These are phyloP conservation scores for Debaryomyces castellii DNA, from an alignment of 805 yeast genomes.

Conservation along the genomic window DNA sequence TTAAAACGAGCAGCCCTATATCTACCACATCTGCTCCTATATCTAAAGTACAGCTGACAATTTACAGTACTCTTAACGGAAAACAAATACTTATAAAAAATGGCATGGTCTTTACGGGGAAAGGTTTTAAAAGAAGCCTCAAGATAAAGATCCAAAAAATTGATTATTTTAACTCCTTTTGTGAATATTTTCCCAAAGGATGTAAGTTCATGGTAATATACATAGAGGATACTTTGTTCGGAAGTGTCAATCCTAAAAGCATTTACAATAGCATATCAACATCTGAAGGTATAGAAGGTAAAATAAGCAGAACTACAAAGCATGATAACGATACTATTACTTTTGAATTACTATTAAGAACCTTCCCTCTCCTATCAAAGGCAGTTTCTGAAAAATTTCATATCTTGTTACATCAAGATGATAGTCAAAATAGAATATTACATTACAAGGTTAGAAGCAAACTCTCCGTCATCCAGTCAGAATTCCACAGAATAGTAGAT, in stretches of 20 bases:
- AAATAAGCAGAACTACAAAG: neutral
- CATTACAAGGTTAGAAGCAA: slow-evolving; percentile 28
- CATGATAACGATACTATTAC: slow-evolving; percentile 14
- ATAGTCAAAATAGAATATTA: slow-evolving; percentile 29
- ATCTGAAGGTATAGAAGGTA: neutral
- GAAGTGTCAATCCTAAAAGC: slow-evolving; percentile 22
- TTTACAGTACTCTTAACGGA: slow-evolving; percentile 55
- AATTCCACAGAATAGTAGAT: slow-evolving; percentile 32
- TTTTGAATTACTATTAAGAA: slow-evolving; percentile 37
- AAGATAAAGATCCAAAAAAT: slow-evolving; percentile 44
- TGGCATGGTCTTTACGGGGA: slow-evolving; percentile 53
- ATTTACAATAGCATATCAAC: neutral
- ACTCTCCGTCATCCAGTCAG: slow-evolving; percentile 22
- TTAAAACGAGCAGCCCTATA: slow-evolving; percentile 30
- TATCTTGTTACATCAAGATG: slow-evolving; percentile 41
- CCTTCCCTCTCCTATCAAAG: slow-evolving; percentile 38
- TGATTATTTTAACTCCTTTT: slow-evolving; percentile 52
- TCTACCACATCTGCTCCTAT: slow-evolving; percentile 22
- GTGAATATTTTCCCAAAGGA: slow-evolving; percentile 59
- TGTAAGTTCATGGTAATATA: slow-evolving; percentile 54
- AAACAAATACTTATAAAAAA: slow-evolving; percentile 56
- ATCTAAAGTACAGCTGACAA: slow-evolving; percentile 37
- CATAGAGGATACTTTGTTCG: slow-evolving; percentile 57
- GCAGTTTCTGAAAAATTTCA: slow-evolving; percentile 40
- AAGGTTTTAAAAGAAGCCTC: slow-evolving; percentile 53